Percentiles rank a stretch among this genome's conserved stretches.
Conservation (phyloP, 306 rosid species). For the Cicer chorassanicum region DNA sequence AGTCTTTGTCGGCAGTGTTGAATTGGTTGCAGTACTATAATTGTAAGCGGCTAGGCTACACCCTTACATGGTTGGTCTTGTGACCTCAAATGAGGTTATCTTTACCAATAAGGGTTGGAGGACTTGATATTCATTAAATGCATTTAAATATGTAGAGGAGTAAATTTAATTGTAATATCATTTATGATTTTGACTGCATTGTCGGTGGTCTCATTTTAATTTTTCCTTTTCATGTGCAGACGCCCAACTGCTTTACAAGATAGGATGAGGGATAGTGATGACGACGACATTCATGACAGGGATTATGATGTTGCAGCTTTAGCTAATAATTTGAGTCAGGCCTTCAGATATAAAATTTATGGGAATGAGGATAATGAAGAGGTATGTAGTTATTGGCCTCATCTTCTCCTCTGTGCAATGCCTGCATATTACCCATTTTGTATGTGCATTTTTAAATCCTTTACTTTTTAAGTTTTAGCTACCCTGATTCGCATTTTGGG, state of each 20-base stretch:
- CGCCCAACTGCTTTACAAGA: constrained; percentile 98
- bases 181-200: constrained; percentile 13
- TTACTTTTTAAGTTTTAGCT: not conserved
- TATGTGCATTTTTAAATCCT: constrained; percentile 18
- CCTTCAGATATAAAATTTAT: constrained; percentile 87
- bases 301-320: constrained; percentile 92
- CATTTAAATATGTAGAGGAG: not conserved
- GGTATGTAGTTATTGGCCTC: constrained; percentile 56
- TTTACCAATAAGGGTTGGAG: constrained; percentile 14
- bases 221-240: constrained; percentile 54
- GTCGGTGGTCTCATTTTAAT: not conserved
- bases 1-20: constrained; percentile 26
- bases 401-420: constrained; percentile 8
- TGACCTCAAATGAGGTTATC: constrained; percentile 28
- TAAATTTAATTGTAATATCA: constrained; percentile 4
- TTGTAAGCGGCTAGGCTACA: not conserved
- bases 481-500: constrained; percentile 21
- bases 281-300: constrained; percentile 87
- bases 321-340: constrained; percentile 95
- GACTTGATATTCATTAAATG: constrained; percentile 29
- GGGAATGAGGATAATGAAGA: constrained; percentile 92
- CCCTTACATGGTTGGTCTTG: constrained; percentile 26
- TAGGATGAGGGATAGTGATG: constrained; percentile 95
- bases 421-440: constrained; percentile 36
- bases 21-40: constrained; percentile 21